Conservation (phyloP, 2,329 filamentous ascomycete species). For the Pyrenophora tritici-repentis region DNA sequence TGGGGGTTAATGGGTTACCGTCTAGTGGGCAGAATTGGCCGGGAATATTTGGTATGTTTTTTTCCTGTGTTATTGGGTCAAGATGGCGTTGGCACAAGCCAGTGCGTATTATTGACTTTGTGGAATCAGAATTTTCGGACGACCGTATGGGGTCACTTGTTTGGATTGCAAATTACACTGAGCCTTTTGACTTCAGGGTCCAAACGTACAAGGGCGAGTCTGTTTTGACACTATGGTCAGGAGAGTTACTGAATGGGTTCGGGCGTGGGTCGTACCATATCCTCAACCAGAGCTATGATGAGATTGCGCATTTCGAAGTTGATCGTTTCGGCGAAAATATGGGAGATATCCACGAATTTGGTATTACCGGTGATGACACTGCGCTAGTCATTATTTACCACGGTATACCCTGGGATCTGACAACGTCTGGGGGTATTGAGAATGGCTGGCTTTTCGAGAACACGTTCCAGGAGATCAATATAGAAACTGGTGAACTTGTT, state of each 20-base stretch:
- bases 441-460: conserved; percentile 52
- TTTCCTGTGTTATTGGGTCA: too few relatives aligned
- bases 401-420: conserved; percentile 47
- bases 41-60: conserved; percentile 19
- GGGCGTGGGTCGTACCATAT: conserved; percentile 20
- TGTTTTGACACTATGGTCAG: conserved; percentile 27
- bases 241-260: conserved; percentile 17
- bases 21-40: conserved; percentile 26
- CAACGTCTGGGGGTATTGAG: conserved; percentile 38
- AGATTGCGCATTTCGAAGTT: conserved; percentile 21
- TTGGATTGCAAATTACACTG: conserved; percentile 25
- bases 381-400: conserved; percentile 52
- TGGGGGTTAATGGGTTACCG: conserved; percentile 22
- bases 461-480: conserved; percentile 52
- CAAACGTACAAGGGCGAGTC: conserved; percentile 29
- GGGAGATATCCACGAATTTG: conserved; percentile 53
- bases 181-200: conserved; percentile 27
- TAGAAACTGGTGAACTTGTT: conserved; percentile 47
- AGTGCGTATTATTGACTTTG: too few relatives aligned
- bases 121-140: conserved; percentile 14
- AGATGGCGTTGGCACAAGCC: not conserved
- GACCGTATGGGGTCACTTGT: conserved; percentile 24
- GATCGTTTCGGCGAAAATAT: conserved; percentile 14
- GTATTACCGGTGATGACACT: conserved; percentile 50
- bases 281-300: conserved; percentile 24